Conservation (phyloP, 116 monocot species). For the Cymodocea nodosa region DNA sequence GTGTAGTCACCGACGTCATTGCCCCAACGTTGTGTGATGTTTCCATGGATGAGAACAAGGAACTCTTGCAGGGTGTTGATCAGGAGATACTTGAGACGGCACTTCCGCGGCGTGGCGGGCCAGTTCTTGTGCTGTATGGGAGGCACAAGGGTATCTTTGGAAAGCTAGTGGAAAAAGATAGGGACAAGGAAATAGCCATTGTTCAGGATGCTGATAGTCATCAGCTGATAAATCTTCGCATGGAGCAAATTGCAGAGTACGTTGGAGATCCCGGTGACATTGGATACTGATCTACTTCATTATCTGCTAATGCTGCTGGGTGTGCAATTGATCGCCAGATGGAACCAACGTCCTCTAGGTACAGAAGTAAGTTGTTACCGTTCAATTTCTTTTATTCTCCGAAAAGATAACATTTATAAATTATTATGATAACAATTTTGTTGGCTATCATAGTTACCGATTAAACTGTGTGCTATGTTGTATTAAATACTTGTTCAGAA, state of each 20-base stretch:
- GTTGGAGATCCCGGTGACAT: conserved; percentile 30
- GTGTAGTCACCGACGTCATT: conserved; percentile 75
- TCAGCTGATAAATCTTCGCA: conserved; percentile 50
- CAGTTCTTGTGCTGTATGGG: conserved; percentile 68
- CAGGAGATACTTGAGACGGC: conserved; percentile 86
- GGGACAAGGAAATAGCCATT: conserved; percentile 51
- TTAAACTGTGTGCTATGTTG: too few species aligned
- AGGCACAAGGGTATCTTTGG: conserved; percentile 75
- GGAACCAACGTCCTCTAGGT: not conserved
- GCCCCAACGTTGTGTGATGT: conserved; percentile 65
- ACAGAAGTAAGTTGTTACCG: not conserved
- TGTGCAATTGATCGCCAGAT: not conserved
- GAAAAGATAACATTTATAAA: too few species aligned
- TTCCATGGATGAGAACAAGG: conserved; percentile 62
- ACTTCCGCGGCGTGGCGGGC: conserved; percentile 60
- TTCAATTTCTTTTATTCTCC: too few species aligned
- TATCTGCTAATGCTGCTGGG: not conserved
- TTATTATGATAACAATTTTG: too few species aligned
- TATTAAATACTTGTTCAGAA: too few species aligned
- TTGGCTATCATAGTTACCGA: too few species aligned
- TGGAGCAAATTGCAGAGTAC: conserved; percentile 55
- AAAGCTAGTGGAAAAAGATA: conserved; percentile 58
- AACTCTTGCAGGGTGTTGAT: conserved; percentile 70
- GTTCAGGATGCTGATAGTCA: conserved; percentile 70
- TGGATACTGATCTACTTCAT: conserved; percentile 9